Conservation (phyloP, 1,284 basidiomycete species). For the Heterobasidion occidentale region DNA sequence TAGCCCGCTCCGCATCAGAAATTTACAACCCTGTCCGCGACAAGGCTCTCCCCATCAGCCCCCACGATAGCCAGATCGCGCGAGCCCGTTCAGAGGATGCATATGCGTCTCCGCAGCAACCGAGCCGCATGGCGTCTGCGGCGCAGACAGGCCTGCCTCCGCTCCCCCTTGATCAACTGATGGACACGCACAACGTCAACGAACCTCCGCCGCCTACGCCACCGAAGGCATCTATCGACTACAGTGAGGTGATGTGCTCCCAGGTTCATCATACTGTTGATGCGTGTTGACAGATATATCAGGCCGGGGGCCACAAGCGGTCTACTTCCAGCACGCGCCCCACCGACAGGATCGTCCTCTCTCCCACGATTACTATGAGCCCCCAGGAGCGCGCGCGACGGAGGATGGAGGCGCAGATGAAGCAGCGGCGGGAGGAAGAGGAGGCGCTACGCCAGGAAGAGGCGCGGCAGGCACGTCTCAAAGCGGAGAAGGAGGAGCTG, state of each 20-base stretch:
- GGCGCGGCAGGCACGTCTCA: slow-evolving; percentile 37
- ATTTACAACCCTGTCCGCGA: neutral
- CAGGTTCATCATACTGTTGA: neutral
- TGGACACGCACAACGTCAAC: neutral
- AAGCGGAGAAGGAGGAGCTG: slow-evolving; percentile 37
- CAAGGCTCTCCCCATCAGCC: neutral
- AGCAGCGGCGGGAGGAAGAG: slow-evolving; percentile 27
- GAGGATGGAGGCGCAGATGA: neutral
- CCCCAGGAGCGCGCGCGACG: neutral
- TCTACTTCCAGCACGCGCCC: neutral
- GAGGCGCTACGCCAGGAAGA: slow-evolving; percentile 12
- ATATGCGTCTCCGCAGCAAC: neutral
- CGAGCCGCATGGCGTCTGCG: too few relatives aligned
- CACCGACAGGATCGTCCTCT: neutral
- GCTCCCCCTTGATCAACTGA: neutral
- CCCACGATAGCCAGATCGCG: neutral
- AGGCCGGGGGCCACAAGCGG: neutral
- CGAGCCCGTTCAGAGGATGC: neutral
- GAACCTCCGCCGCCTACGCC: neutral
- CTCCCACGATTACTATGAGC: neutral
- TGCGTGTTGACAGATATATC: neutral
- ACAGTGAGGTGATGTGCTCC: neutral
- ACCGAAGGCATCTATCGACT: neutral
- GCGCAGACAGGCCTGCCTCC: too few relatives aligned
- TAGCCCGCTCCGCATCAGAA: neutral